Evolutionary conservation across 2,329 filamentous ascomycete species (phyloP).

Genomic region (Tolypocladium ovalisporum): DNA sequence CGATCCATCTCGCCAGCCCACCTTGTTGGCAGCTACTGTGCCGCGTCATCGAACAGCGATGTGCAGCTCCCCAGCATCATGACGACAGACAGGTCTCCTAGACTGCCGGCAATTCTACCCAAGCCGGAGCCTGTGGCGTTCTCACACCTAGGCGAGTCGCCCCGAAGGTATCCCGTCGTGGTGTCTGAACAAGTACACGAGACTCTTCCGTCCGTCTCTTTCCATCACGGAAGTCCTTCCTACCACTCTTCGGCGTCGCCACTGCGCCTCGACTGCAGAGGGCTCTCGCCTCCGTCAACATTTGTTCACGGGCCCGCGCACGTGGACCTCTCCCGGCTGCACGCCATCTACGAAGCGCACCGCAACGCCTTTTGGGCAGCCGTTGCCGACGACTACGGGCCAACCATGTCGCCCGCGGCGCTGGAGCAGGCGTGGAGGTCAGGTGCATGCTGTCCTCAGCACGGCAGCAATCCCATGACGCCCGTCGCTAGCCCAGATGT

Average conservation of each 20-base stretch:
- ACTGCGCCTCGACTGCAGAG: slow-evolving; percentile 51
- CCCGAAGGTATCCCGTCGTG: slow-evolving; percentile 28
- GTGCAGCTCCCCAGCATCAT: slow-evolving; percentile 46
- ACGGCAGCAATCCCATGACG: slow-evolving; percentile 37
- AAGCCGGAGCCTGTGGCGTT: slow-evolving; percentile 48
- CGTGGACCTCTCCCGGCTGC: slow-evolving; percentile 56
- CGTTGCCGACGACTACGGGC: slow-evolving; percentile 62
- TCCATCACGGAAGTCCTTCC: slow-evolving; percentile 16
- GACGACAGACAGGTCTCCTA: slow-evolving; percentile 30
- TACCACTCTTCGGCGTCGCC: slow-evolving; percentile 29
- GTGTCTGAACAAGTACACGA: slow-evolving; percentile 35
- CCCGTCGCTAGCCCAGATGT: slow-evolving; percentile 40
- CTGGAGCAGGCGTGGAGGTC: slow-evolving; percentile 62
- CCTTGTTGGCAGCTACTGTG: slow-evolving; percentile 31
- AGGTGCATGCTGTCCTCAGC: slow-evolving; percentile 29
- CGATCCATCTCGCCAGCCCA: slow-evolving; percentile 38
- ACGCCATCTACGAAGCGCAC: slow-evolving; percentile 59
- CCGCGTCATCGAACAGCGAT: slow-evolving; percentile 31
- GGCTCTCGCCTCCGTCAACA: slow-evolving; percentile 24
- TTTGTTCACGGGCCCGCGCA: slow-evolving; percentile 25
- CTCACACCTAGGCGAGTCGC: slow-evolving; percentile 21
- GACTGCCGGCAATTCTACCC: slow-evolving; percentile 52
- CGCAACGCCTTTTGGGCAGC: slow-evolving; percentile 62
- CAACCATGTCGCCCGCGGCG: slow-evolving; percentile 46
- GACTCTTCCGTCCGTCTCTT: slow-evolving; percentile 29